Conservation (phyloP, 345 rosid genomes). For the Eucalyptus fibrosa region DNA sequence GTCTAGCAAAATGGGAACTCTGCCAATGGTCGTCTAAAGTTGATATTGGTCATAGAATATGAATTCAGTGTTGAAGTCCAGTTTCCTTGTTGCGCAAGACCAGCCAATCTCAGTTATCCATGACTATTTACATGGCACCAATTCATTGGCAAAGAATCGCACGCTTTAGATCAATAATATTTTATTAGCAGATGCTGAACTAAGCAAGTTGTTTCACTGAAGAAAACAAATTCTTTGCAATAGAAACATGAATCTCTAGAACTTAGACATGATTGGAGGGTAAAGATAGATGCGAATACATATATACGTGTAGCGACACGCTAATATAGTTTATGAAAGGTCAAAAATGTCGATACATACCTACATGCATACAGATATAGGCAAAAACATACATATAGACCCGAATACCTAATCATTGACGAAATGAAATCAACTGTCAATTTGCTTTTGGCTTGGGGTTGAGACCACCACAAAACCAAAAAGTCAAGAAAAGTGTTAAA, state of each 20-base stretch:
- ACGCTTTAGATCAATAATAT: neutral
- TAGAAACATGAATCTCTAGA: too few species aligned
- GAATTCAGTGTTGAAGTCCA: neutral
- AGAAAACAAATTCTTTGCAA: neutral
- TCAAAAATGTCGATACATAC: neutral
- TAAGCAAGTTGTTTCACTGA: neutral
- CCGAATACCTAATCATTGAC: neutral
- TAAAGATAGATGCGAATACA: neutral
- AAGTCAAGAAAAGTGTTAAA: too few species aligned
- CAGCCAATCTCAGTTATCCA: neutral
- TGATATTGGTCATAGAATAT: too few species aligned
- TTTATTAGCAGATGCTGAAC: neutral
- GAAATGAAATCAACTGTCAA: too few species aligned
- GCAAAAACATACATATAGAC: neutral
- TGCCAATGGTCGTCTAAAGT: neutral
- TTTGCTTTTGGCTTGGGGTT: too few species aligned
- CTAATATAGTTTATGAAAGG: neutral
- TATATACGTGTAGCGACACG: neutral
- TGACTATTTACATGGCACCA: neutral
- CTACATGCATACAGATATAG: neutral
- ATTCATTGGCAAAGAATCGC: neutral
- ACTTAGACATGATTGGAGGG: neutral
- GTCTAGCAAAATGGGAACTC: neutral
- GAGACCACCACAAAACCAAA: too few species aligned
- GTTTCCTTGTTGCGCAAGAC: neutral